phyloP scores from a whole-genome alignment of 169 alveolate genomes.

The Cryptosporidium ryanae region DNA sequence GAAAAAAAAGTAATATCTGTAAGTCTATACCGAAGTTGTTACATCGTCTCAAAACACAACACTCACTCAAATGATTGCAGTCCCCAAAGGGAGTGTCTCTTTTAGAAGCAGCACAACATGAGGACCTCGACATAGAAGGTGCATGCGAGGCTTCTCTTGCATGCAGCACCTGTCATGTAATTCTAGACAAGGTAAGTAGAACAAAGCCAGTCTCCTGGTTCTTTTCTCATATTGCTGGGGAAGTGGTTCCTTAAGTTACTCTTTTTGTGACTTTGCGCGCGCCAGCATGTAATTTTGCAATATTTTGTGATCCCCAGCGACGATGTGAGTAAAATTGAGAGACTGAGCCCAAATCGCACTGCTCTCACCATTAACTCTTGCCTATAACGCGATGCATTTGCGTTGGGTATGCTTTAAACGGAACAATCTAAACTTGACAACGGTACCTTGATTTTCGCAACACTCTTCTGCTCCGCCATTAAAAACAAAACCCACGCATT shows the following conservation, averaged over 20 bases:
- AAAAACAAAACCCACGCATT: not conserved
- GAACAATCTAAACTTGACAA: too few species aligned
- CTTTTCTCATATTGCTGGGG: too few species aligned
- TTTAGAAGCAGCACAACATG: slow-evolving; percentile 74
- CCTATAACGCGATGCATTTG: too few species aligned
- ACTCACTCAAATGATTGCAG: not conserved
- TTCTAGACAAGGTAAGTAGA: slow-evolving; percentile 84
- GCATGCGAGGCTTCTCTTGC: slow-evolving; percentile 97
- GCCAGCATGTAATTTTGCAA: too few species aligned
- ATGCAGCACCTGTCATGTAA: slow-evolving; percentile 97
- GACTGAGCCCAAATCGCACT: too few species aligned
- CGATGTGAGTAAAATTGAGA: too few species aligned
- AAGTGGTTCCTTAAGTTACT: not conserved
- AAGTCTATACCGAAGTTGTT: not conserved
- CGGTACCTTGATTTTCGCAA: too few species aligned
- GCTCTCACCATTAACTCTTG: too few species aligned
- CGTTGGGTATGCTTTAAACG: too few species aligned
- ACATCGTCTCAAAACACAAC: not conserved
- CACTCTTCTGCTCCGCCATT: too few species aligned
- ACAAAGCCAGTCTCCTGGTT: too few species aligned
- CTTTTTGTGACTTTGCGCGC: not conserved
- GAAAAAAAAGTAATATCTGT: slow-evolving; percentile 31
- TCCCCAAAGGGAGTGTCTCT: slow-evolving; percentile 31
- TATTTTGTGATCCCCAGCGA: too few species aligned
- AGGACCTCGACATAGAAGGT: slow-evolving; percentile 86